These are phyloP conservation scores for Sarocladium kiliense DNA, from an alignment of 2,329 filamentous ascomycete species.

Conservation along the genomic window DNA sequence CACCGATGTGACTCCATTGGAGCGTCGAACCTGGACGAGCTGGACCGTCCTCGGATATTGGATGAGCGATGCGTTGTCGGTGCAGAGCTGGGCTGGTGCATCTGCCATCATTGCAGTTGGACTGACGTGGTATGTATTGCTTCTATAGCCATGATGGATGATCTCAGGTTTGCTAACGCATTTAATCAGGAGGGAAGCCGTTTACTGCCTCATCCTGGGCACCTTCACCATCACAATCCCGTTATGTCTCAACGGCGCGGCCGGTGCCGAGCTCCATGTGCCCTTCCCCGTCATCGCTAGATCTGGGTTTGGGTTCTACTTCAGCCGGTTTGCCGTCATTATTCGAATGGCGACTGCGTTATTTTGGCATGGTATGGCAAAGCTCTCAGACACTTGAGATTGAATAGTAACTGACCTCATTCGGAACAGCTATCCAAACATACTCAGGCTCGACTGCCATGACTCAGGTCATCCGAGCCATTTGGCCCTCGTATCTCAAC, in stretches of 20 bases:
- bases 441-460: constrained; percentile 17
- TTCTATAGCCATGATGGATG: too few relatives aligned
- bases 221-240: constrained; percentile 41
- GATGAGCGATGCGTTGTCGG: constrained; percentile 18
- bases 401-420: too few relatives aligned
- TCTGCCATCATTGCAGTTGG: constrained; percentile 19
- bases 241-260: constrained; percentile 31
- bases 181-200: constrained; percentile 36
- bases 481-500: constrained; percentile 50
- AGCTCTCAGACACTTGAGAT: too few relatives aligned
- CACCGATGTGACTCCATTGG: constrained; percentile 10
- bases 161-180: too few relatives aligned
- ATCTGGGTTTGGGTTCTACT: constrained; percentile 31
- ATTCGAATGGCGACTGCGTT: constrained; percentile 39
- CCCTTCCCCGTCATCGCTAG: constrained; percentile 31
- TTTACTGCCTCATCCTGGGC: constrained; percentile 20
- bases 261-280: constrained; percentile 26
- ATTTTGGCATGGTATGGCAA: constrained; percentile 43
- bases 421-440: constrained; percentile 17
- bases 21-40: constrained; percentile 17
- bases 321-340: constrained; percentile 27
- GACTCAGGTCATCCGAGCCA: constrained; percentile 36
- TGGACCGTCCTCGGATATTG: constrained; percentile 20
- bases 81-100: constrained; percentile 19
- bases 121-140: constrained; percentile 16